Base-by-base conservation (phyloP, 176 grass and related monocot species). In the Cocos nucifera region DNA sequence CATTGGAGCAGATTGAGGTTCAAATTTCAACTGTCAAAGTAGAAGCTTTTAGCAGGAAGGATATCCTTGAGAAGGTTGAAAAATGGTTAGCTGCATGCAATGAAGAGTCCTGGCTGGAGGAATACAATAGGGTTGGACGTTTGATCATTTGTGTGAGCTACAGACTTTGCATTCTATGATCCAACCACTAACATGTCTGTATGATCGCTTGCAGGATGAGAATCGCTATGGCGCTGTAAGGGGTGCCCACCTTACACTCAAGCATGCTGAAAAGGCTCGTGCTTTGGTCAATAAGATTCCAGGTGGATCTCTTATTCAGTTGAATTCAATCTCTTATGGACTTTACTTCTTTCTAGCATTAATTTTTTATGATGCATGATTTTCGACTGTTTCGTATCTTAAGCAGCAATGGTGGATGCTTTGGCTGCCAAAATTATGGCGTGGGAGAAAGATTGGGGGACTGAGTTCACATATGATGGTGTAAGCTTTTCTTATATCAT, bases 31-130 rank as follows among this genome's bases (percentile, higher is more conserved):
- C 75, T 51, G 67, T 87, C 28, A 84, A 93, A 81, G 88, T 87
- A 59, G 88, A 87, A 48, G 77, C 83, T 49, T 84, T 84, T 71
- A 87, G 73, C 66, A 76, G 88, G 62, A 87, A 93, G 26, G 88
- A 87, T 69, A 84, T 92, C 49, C 79, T 92, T 53, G 88, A 92
- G 71, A 63, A 77, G 54, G 77, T 92, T 16, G 88, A 87, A 61
- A 78, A 67, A 76, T 92, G 88, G 83, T 58, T 81, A 57, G 75
- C 68, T 52, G 73, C 83, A 72, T 76, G 83, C 53, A 78, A 97
- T 26, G 87, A 97, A 75, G 92, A 97, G 84, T 70, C 69, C 8
- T 97, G 92, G 87, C 70, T 97, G 49, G 92, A 97, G 75, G 83
- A 91, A 62, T 97, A 97, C 61, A 97, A 84, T 64, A 97, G 86